Evolutionary conservation across 1,139 yeast species (phyloP).

Genomic region (Saccharomycopsis hybrid): DNA sequence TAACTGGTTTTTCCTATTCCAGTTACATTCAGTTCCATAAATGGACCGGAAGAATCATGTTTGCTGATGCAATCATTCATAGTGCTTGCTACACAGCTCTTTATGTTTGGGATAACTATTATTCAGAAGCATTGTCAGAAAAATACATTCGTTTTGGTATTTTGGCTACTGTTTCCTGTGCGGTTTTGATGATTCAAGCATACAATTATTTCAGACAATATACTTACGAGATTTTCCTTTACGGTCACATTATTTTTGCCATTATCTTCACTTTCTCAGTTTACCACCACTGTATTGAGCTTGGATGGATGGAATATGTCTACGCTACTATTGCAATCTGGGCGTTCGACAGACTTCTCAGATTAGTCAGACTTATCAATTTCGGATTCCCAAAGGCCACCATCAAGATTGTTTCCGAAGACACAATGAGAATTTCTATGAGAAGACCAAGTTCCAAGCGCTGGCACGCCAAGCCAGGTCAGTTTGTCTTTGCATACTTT

Average conservation of each 20-base stretch:
- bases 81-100: conserved; percentile 41
- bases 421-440: conserved; percentile 31
- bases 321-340: conserved; percentile 55
- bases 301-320: conserved; percentile 29
- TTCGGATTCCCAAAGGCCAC: conserved; percentile 46
- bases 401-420: conserved; percentile 29
- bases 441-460: conserved; percentile 24
- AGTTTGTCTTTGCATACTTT: conserved; percentile 36
- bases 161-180: conserved; percentile 37
- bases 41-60: conserved; percentile 49
- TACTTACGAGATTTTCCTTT: conserved; percentile 59
- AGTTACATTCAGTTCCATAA: conserved; percentile 60
- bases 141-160: conserved; percentile 45
- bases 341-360: conserved; percentile 50
- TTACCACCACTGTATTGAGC: neutral
- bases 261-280: conserved; percentile 32
- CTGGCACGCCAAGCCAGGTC: conserved; percentile 33
- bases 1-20: conserved; percentile 61
- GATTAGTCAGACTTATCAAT: conserved; percentile 40
- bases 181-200: conserved; percentile 39
- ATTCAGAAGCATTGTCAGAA: conserved; percentile 8
- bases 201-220: conserved; percentile 44
- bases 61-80: conserved; percentile 40
- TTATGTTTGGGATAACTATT: conserved; percentile 7
- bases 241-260: conserved; percentile 52